Evolutionary conservation across 2,329 filamentous ascomycete genomes (phyloP), one percentile per base, ranked within the genome.

Genomic region (Pochonia chlamydosporia): DNA sequence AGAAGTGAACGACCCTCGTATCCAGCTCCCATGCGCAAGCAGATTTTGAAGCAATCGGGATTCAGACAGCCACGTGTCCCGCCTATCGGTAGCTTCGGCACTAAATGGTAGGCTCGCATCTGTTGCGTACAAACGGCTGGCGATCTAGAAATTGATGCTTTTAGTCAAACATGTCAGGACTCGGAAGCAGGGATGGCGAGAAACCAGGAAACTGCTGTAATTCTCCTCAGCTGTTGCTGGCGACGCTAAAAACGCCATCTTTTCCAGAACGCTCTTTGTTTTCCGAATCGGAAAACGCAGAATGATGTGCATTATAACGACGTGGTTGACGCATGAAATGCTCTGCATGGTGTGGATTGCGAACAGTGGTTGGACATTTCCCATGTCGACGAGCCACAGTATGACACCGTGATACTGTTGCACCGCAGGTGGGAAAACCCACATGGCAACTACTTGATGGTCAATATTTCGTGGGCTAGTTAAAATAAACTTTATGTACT

Each of bases 291-390:
- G 36, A 11, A 33, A 35, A 35, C 30, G 30, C 33, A n/a, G 30
- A 18, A 25, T 18, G 28, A 37, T 47, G 31, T 26, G 31, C 39
- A 37, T 43, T n/a, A 26, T 25, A 35, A 40, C 37, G 39, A 31
- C 40, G 26, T 41, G 41, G 41, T n/a, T n/a, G 28, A 26, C 30
- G 45, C 45, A 43, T 39, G 20, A 39, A 39, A 23, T 39, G 35
- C 16, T 23, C 26, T 40, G 40, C 40, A 43, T 43, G 40, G 14
- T 36, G 31, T 48, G 35, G 43, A 31, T 26, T 23, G 33, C 40
- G 40, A 24, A 16, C 20, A 14, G 25, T 44, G 25, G 46, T 48
- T 36, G 31, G 24, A 46, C 43, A 24, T 18, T n/a, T 26, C 40
- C 26, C 26, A 28, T 28, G 26, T 28, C 13, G 7, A 28, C 13